Evolutionary conservation across 1,139 yeast species (phyloP).

Genomic region (Nakaseomyces bracarensis): DNA sequence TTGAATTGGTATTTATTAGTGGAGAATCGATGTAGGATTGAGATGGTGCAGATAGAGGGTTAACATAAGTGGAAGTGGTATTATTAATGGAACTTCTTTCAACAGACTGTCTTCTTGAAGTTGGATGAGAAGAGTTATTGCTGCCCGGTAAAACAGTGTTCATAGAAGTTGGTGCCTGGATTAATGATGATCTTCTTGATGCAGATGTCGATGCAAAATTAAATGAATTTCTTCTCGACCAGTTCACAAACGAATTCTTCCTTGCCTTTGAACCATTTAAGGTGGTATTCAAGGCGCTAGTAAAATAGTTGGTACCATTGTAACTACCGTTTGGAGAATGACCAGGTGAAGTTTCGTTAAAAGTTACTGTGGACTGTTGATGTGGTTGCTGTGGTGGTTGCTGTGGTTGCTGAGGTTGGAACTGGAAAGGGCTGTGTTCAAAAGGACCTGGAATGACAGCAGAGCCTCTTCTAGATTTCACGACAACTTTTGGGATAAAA

Average conservation of each 20-base stretch:
- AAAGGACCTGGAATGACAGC: conserved; percentile 11
- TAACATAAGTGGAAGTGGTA: not conserved
- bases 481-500: conserved; percentile 31
- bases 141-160: not conserved
- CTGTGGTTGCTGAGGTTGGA: not conserved
- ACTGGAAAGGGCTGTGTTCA: conserved; percentile 7
- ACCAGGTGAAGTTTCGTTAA: not conserved
- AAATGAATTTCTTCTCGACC: conserved; percentile 10
- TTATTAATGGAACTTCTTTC: too few relatives aligned
- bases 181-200: conserved; percentile 13
- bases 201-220: conserved; percentile 9
- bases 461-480: conserved; percentile 31
- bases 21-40: conserved; percentile 7
- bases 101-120: conserved; percentile 6
- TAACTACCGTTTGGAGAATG: not conserved
- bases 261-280: conserved; percentile 3
- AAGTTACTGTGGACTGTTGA: conserved; percentile 2
- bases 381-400: conserved; percentile 3
- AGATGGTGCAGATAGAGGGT: conserved; percentile 1
- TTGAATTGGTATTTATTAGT: not conserved
- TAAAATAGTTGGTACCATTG: not conserved
- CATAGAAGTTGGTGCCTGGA: conserved; percentile 6
- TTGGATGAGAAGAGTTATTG: conserved; percentile 4
- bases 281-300: conserved; percentile 2
- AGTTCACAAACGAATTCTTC: conserved; percentile 10